phyloP scores from a whole-genome alignment of 2,329 filamentous ascomycete species.

The Pseudogymnoascus sp. region DNA sequence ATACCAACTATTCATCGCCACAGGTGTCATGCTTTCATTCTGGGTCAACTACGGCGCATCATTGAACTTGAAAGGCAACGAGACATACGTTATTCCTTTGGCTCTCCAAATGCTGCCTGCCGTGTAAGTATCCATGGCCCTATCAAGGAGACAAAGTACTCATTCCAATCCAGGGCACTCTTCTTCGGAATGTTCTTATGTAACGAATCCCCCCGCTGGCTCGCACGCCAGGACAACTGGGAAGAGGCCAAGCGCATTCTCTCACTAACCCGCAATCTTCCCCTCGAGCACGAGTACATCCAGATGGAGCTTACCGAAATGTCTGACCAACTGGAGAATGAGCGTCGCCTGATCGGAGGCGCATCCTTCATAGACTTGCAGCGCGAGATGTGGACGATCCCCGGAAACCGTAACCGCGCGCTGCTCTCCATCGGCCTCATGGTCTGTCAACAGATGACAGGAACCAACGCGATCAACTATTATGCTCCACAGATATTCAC shows the following conservation, averaged over 20 bases:
- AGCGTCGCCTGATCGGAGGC: slow-evolving; percentile 42
- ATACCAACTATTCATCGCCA: slow-evolving; percentile 40
- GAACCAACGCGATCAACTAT: slow-evolving; percentile 46
- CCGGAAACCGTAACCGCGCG: slow-evolving; percentile 55
- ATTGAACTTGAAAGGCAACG: slow-evolving; percentile 38
- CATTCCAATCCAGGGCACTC: slow-evolving; percentile 31
- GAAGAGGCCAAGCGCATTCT: slow-evolving; percentile 52
- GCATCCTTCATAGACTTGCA: slow-evolving; percentile 41
- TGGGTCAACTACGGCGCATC: slow-evolving; percentile 49
- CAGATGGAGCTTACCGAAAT: slow-evolving; percentile 40
- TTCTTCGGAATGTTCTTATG: slow-evolving; percentile 53
- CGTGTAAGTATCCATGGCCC: slow-evolving; percentile 27
- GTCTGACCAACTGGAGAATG: slow-evolving; percentile 37
- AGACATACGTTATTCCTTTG: slow-evolving; percentile 53
- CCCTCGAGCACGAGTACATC: slow-evolving; percentile 45
- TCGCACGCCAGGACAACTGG: slow-evolving; percentile 60
- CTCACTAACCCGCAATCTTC: slow-evolving; percentile 42
- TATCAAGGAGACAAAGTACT: neutral
- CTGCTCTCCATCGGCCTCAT: slow-evolving; percentile 54
- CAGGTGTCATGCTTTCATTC: slow-evolving; percentile 33
- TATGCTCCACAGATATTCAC: slow-evolving; percentile 63
- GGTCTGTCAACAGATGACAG: slow-evolving; percentile 68
- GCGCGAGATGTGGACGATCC: slow-evolving; percentile 52
- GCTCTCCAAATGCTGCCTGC: slow-evolving; percentile 58
- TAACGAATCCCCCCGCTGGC: slow-evolving; percentile 56